Conservation (phyloP, 331 rosid species). For the Malus hybrid region DNA sequence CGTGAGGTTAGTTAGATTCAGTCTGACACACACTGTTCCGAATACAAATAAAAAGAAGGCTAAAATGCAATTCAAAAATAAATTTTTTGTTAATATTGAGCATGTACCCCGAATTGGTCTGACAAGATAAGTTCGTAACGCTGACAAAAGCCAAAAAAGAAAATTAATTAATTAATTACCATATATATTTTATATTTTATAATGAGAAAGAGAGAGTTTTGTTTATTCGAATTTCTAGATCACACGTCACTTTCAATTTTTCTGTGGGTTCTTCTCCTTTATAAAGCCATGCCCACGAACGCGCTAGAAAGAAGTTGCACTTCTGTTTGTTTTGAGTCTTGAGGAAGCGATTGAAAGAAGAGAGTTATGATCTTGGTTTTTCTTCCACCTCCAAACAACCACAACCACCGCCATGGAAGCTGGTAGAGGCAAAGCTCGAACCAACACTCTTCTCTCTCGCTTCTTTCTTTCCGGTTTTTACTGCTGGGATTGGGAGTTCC, state of each 20-base stretch:
- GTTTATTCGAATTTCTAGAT: slow-evolving; percentile 68
- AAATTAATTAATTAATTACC: neutral
- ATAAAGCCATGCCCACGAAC: slow-evolving; percentile 14
- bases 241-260: slow-evolving; percentile 27
- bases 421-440: slow-evolving; percentile 34
- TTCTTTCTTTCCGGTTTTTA: slow-evolving; percentile 79
- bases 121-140: neutral
- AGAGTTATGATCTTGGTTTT: slow-evolving; percentile 43
- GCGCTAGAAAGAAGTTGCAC: neutral
- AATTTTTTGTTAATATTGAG: neutral
- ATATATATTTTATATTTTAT: neutral
- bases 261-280: neutral
- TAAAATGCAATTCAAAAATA: neutral
- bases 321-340: neutral
- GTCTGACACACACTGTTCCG: rapidly evolving
- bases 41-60: neutral
- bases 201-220: neutral
- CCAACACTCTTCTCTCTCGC: slow-evolving; percentile 40
- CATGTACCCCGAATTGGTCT: neutral
- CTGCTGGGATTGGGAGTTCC: slow-evolving; percentile 99
- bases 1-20: neutral
- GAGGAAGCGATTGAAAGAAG: neutral
- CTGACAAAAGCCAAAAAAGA: neutral
- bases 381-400: neutral
- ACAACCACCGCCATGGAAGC: slow-evolving; percentile 43